Evolutionary conservation across 306 rosid species (phyloP).

Genomic region (Trifolium repens): DNA sequence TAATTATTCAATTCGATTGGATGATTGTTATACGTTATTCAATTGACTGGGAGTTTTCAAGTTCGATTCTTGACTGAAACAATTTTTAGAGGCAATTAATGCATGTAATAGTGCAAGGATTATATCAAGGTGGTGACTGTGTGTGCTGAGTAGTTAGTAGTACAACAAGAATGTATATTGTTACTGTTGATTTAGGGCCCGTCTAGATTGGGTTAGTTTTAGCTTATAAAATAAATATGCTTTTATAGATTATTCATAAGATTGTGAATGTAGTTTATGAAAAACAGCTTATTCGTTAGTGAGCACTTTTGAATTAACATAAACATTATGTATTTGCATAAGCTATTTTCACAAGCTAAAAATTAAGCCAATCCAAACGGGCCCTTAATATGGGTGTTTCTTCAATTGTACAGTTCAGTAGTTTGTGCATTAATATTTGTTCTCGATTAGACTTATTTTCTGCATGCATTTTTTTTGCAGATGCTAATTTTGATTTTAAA

Average conservation of each 20-base stretch:
- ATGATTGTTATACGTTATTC: neutral
- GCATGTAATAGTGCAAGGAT: neutral
- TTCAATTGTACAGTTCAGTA: neutral
- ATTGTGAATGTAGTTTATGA: too few relatives aligned
- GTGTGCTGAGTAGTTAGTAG: neutral
- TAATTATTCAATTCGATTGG: neutral
- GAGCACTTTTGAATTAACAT: too few relatives aligned
- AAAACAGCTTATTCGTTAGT: too few relatives aligned
- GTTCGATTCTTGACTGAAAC: neutral
- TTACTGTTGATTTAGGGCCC: neutral
- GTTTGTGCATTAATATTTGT: neutral
- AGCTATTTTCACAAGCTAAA: too few relatives aligned
- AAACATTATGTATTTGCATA: too few relatives aligned
- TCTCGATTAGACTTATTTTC: slow-evolving; percentile 31
- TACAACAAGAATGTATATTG: neutral
- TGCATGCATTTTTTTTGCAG: neutral
- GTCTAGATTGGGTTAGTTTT: too few relatives aligned
- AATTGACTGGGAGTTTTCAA: neutral
- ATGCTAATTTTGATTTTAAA: slow-evolving; percentile 29
- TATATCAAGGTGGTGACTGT: neutral
- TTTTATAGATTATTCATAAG: too few relatives aligned
- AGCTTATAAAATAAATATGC: too few relatives aligned
- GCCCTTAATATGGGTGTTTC: neutral
- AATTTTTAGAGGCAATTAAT: neutral
- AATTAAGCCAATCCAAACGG: too few relatives aligned